Base-by-base conservation (phyloP, 2,329 filamentous ascomycete genomes). In the Calonectria naviculata region DNA sequence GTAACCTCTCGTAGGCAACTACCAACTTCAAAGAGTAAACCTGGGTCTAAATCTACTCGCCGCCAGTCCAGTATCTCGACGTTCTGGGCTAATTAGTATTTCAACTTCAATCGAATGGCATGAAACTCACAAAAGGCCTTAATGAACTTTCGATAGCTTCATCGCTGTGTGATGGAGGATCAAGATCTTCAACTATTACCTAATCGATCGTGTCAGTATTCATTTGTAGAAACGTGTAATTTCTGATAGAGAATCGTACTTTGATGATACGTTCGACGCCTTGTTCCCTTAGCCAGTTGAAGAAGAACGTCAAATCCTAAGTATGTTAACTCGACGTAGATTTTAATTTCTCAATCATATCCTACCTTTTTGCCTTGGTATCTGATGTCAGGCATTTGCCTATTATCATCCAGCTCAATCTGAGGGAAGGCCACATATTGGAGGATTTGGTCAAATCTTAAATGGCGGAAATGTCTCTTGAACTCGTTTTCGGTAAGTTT, bases 231-330 rank as follows among this genome's bases (percentile, higher is more conserved):
- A n/a, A n/a, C n/a, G n/a, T n/a, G n/a, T n/a, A n/a, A n/a, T n/a
- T n/a, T n/a, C n/a, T n/a, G n/a, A n/a, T n/a, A n/a, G n/a, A n/a
- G n/a, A n/a, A n/a, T n/a, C 46, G 3, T 42, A 73, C 71, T 46
- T 68, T 73, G 41, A 71, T 69, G 12, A 73, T 66, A 1, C 47
- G 24, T 0, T 19, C 63, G 2, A 73, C 69, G 0, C 46, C 26
- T 9, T 63, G 29, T 6, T 52, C 28, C 24, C 28, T 7, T 0
- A 73, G n/a, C 69, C 65, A 73, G 2, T 71, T 34, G 28, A 73
- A 73, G 1, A 71, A 71, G 28, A 71, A 71, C 1, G 12, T 4
- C 65, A 73, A 63, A 8, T 71, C 71, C 68, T 72, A n/a, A n/a
- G n/a, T n/a, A n/a, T n/a, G n/a, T n/a, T n/a, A n/a, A n/a, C n/a